Base-by-base conservation (phyloP, 352 stramenopile genomes). In the Aphanomyces stellatus region DNA sequence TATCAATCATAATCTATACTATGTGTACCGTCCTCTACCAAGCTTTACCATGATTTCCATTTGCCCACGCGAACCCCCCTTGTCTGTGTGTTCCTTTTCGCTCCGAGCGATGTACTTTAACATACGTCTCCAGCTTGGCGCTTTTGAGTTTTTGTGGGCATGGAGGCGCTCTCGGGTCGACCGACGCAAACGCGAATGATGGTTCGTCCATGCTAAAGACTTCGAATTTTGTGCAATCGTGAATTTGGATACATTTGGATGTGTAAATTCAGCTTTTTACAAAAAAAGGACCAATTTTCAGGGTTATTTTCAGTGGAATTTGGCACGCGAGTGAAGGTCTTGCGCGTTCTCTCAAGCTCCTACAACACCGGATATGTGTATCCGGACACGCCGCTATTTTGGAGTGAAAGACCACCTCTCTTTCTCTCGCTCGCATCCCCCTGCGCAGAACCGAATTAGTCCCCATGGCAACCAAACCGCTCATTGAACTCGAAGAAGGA, bases 401-500 rank as follows among this genome's bases (percentile, higher is more conserved):
- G 60, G 17, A 15, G 28, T 62, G 4, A 15, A 41, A 28, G 17
- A 8, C 25, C 19, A 28, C 46, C 46, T 48, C 11, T 46, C 24
- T 62, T 46, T 48, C 15, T n/a, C 25, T 19, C 28, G 28, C 33
- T 19, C 43, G 40, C 33, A 42, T 22, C n/a, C 19, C 49, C 27
- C 13, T 57, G n/a, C 22, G 4, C 17, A 7, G 34, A 41, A n/a
- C n/a, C n/a, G n/a, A n/a, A n/a, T n/a, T n/a, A n/a, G n/a, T n/a
- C n/a, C n/a, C 35, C 60, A 49, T 51, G 11, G 90, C 90, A 82
- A 91, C 76, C 73, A 94, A 92, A 73, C 78, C 75, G 51, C 88
- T 93, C 76, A 93, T 94, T 72, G 74, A 77, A 55, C 80, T 95
- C 46, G 85, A 95, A 66, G 82, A 91, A 68, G 87, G 87, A 27